Conservation (phyloP, 495 filamentous ascomycete genomes). For the Daldinia childiae region DNA sequence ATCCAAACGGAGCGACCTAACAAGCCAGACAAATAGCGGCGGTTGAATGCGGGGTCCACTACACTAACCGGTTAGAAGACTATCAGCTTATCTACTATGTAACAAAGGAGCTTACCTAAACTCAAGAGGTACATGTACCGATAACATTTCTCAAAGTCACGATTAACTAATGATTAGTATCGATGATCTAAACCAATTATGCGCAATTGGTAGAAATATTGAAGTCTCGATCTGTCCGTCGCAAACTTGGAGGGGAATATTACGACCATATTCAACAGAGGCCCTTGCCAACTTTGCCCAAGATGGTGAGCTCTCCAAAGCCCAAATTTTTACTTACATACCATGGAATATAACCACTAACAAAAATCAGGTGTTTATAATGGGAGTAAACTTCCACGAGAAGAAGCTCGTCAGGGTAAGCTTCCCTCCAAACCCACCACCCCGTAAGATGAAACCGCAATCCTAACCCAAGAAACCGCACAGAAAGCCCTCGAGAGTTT, state of each 20-base stretch:
- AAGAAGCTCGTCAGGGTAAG: slow-evolving; percentile 78
- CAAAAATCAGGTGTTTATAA: slow-evolving; percentile 76
- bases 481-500: slow-evolving; percentile 87
- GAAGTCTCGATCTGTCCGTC: background rate
- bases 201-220: slow-evolving; percentile 7
- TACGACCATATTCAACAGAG: slow-evolving; percentile 10
- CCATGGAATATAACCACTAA: slow-evolving; percentile 4
- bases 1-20: background rate
- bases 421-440: background rate
- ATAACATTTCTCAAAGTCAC: background rate
- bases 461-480: slow-evolving; percentile 13
- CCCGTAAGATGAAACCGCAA: background rate
- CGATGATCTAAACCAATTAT: slow-evolving; percentile 3
- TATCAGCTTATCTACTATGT: slow-evolving; percentile 30
- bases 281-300: slow-evolving; percentile 18
- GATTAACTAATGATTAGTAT: slow-evolving; percentile 19
- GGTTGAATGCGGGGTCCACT: slow-evolving; percentile 35
- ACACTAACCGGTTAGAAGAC: slow-evolving; percentile 13
- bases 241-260: slow-evolving; percentile 17
- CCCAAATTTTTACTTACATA: background rate
- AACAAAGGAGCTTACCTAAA: background rate
- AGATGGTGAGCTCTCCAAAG: slow-evolving; percentile 25
- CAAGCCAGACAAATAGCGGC: slow-evolving; percentile 2
- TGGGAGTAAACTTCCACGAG: slow-evolving; percentile 87
- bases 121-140: background rate